These are phyloP conservation scores for Lupinus albus DNA, from an alignment of 306 rosid species.

Conservation along the genomic window DNA sequence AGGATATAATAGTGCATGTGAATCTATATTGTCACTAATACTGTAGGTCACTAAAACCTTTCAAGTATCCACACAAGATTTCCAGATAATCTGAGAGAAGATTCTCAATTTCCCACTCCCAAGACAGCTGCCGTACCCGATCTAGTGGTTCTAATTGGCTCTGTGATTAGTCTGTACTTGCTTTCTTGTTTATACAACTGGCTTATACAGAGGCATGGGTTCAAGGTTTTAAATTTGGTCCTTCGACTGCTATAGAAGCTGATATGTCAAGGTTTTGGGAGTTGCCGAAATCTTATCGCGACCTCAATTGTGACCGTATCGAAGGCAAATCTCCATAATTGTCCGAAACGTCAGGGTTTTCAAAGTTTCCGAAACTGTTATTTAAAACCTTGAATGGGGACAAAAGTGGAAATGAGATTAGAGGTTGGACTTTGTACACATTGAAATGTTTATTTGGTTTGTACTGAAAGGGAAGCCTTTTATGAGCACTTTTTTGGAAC, in stretches of 20 bases:
- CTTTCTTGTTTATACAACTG: not conserved
- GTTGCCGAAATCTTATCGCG: no score
- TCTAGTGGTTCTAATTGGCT: not conserved
- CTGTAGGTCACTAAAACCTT: not conserved
- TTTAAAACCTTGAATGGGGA: no score
- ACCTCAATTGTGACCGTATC: no score
- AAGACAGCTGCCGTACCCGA: not conserved
- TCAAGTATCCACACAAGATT: not conserved
- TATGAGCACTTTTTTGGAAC: not conserved
- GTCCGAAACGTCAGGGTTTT: no score
- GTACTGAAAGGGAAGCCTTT: not conserved
- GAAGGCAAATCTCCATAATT: no score
- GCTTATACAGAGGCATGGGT: not conserved
- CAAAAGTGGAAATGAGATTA: not conserved
- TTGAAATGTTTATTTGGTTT: not conserved
- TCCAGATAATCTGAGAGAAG: not conserved
- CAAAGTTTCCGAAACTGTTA: no score
- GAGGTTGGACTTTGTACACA: not conserved
- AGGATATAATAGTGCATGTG: not conserved
- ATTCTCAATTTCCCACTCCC: not conserved
- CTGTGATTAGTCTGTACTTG: not conserved
- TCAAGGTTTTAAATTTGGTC: no score
- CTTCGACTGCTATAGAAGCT: no score
- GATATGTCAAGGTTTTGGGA: no score
- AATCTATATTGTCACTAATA: not conserved